Evolutionary conservation across 805 yeast genomes (phyloP).

Genomic region (Saturnispora galanensis): DNA sequence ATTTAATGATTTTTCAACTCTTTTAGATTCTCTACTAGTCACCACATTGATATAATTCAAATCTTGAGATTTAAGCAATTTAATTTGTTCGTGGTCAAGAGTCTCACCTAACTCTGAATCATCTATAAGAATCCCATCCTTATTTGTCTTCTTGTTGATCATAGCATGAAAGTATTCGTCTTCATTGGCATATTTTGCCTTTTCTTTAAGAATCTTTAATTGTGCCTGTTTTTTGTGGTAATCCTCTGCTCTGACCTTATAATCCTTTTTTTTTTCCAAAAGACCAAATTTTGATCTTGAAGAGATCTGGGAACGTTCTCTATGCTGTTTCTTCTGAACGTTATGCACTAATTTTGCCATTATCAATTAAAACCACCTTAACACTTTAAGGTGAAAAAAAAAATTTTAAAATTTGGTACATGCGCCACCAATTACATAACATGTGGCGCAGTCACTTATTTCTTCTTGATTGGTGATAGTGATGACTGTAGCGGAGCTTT

Average conservation of each 20-base stretch:
- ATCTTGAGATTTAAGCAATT: slow-evolving; percentile 84
- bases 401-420: not conserved
- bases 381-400: not conserved
- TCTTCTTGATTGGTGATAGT: not conserved
- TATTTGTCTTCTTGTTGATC: slow-evolving; percentile 61
- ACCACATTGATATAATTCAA: slow-evolving; percentile 73
- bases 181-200: slow-evolving; percentile 69
- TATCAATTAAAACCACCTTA: not conserved
- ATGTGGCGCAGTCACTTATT: not conserved
- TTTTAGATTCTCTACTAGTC: slow-evolving; percentile 56
- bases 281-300: slow-evolving; percentile 71
- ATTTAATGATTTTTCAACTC: slow-evolving; percentile 49
- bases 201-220: slow-evolving; percentile 60
- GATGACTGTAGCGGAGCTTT: not conserved
- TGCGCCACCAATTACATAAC: not conserved
- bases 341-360: slow-evolving; percentile 83
- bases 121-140: slow-evolving; percentile 54
- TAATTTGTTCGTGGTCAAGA: slow-evolving; percentile 63
- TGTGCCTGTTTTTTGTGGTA: slow-evolving; percentile 52
- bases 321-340: slow-evolving; percentile 91
- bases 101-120: slow-evolving; percentile 52
- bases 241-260: slow-evolving; percentile 47
- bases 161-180: slow-evolving; percentile 96
- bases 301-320: slow-evolving; percentile 83
- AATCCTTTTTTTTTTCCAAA: slow-evolving; percentile 87